phyloP scores from a whole-genome alignment of 1,139 yeast genomes.

The Yamadazyma triangularis region DNA sequence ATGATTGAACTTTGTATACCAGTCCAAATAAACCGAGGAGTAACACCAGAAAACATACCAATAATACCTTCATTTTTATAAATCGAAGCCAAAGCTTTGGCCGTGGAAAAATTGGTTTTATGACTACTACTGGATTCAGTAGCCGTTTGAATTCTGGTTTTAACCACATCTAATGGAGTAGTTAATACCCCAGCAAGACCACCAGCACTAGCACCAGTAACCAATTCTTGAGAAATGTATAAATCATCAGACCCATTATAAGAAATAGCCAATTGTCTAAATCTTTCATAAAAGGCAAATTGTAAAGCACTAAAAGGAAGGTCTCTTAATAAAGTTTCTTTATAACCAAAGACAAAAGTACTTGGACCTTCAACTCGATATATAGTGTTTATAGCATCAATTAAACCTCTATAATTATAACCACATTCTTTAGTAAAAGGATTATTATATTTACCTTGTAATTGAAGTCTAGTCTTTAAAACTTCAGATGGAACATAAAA shows the following conservation, averaged over 20 bases:
- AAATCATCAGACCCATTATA: constrained; percentile 42
- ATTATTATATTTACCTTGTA: constrained; percentile 85
- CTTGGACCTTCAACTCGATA: constrained; percentile 63
- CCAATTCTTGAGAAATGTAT: constrained; percentile 58
- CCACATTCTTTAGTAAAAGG: constrained; percentile 71
- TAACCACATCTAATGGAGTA: constrained; percentile 87
- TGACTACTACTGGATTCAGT: constrained; percentile 19
- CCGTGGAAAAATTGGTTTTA: too few species aligned
- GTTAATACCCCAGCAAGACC: constrained; percentile 86
- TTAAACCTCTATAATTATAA: constrained; percentile 72
- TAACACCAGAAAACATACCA: constrained; percentile 90
- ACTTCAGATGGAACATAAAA: constrained; percentile 97
- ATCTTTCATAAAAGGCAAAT: constrained; percentile 90
- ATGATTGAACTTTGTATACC: constrained; percentile 92
- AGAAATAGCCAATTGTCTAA: constrained; percentile 58
- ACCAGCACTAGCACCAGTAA: constrained; percentile 95
- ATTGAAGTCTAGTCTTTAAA: constrained; percentile 84
- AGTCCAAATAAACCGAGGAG: constrained; percentile 96
- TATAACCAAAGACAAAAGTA: constrained; percentile 85
- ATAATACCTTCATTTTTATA: constrained; percentile 69
- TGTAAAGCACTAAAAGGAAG: constrained; percentile 94
- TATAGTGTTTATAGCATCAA: constrained; percentile 67
- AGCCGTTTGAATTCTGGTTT: constrained; percentile 84
- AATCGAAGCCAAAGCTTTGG: constrained; percentile 60
- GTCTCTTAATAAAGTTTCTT: constrained; percentile 87